Evolutionary conservation across 768 basidiomycete genomes (phyloP).

Genomic region (Macrolepiota albuminosa): DNA sequence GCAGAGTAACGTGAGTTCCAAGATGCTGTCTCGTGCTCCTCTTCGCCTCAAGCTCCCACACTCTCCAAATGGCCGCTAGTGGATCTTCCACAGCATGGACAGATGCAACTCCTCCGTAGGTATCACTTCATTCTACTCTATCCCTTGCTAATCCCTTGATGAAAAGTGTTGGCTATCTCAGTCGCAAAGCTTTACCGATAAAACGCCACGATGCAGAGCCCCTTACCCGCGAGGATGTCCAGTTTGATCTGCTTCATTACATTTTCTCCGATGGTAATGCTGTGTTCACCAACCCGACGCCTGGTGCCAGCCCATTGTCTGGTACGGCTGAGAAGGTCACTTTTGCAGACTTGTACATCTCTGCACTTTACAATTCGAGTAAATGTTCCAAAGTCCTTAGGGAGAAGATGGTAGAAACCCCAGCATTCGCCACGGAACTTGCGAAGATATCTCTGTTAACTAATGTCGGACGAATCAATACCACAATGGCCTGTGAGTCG

Average conservation of each 20-base stretch:
- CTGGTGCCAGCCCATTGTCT: constrained; percentile 39
- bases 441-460: constrained; percentile 82
- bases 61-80: constrained; percentile 41
- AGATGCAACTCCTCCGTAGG: constrained; percentile 53
- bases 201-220: constrained; percentile 82
- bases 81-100: constrained; percentile 35
- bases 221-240: constrained; percentile 77
- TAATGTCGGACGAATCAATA: constrained; percentile 89
- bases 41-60: constrained; percentile 25
- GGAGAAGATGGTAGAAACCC: constrained; percentile 82
- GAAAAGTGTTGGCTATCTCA: constrained; percentile 52
- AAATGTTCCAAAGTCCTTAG: constrained; percentile 87
- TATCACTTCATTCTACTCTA: constrained; percentile 6
- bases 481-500: constrained; percentile 79
- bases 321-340: constrained; percentile 51
- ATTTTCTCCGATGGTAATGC: constrained; percentile 68
- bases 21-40: constrained; percentile 15
- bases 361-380: constrained; percentile 71
- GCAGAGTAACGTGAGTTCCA: constrained; percentile 10
- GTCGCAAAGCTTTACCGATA: constrained; percentile 70
- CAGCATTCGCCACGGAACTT: constrained; percentile 72
- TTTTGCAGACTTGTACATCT: constrained; percentile 82
- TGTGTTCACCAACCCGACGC: constrained; percentile 67
- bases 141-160: constrained; percentile 1
- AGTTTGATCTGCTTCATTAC: constrained; percentile 77